phyloP scores from a whole-genome alignment of 768 basidiomycete genomes.

The Trametes cubensis region DNA sequence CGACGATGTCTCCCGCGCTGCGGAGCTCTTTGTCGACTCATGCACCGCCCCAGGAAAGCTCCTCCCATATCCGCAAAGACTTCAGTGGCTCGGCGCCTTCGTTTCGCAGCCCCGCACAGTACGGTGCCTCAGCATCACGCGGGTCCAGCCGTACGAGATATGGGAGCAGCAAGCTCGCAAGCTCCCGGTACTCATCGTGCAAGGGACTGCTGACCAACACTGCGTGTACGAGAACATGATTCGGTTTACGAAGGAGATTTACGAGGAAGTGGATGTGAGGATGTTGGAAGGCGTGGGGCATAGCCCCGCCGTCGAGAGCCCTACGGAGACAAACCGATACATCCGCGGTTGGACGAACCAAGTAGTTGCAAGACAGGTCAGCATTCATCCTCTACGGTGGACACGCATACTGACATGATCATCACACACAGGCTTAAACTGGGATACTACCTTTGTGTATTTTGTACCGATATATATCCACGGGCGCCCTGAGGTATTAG shows the following conservation, averaged over 20 bases:
- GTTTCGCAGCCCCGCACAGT: constrained; percentile 16
- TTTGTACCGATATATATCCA: too few relatives aligned
- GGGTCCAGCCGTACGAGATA: constrained; percentile 21
- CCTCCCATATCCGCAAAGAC: constrained; percentile 18
- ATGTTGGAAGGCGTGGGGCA: constrained; percentile 26
- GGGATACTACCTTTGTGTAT: too few relatives aligned
- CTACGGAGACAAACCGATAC: constrained; percentile 14
- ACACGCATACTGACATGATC: too few relatives aligned
- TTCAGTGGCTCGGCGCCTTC: constrained; percentile 25
- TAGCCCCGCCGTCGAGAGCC: constrained; percentile 19
- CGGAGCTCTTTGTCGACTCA: constrained; percentile 25
- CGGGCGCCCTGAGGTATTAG: too few relatives aligned
- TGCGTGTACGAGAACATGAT: constrained; percentile 14
- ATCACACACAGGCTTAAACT: too few relatives aligned
- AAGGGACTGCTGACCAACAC: constrained; percentile 26
- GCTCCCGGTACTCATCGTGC: constrained; percentile 26
- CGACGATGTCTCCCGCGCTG: constrained; percentile 12
- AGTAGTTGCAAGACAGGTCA: neutral
- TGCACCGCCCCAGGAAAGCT: constrained; percentile 15
- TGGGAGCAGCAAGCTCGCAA: constrained; percentile 21
- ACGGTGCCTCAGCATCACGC: constrained; percentile 10
- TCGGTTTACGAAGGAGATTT: constrained; percentile 9
- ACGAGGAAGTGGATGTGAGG: constrained; percentile 18
- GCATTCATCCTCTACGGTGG: neutral
- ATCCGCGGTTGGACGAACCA: constrained; percentile 23